Conservation (phyloP, 1,139 yeast genomes). For the Candida gigantensis region DNA sequence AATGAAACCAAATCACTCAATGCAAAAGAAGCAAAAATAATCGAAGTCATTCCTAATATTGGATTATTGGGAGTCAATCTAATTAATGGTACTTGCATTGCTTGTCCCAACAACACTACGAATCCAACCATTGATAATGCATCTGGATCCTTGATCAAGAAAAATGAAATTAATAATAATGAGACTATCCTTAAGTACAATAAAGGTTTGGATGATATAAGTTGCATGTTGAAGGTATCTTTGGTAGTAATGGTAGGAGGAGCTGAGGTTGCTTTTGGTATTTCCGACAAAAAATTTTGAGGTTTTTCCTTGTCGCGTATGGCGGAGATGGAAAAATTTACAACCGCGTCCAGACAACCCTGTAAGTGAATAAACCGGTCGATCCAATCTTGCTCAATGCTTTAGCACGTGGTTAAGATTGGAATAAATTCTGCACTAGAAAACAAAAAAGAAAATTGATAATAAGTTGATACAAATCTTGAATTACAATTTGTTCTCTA, state of each 20-base stretch:
- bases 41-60: constrained; percentile 51
- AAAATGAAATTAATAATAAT: constrained; percentile 50
- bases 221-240: constrained; percentile 43
- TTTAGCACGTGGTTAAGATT: no score
- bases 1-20: constrained; percentile 60
- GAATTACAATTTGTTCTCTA: no score
- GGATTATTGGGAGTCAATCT: constrained; percentile 48
- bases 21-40: constrained; percentile 46
- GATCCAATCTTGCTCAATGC: no score
- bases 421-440: no score
- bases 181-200: constrained; percentile 50
- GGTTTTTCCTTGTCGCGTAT: no score
- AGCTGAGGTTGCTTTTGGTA: not conserved
- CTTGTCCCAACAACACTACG: constrained; percentile 55
- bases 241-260: not conserved
- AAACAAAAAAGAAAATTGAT: no score
- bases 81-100: constrained; percentile 54
- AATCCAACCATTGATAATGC: constrained; percentile 44
- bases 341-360: no score
- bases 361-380: no score
- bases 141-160: constrained; percentile 61
- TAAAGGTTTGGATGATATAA: constrained; percentile 54
- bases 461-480: no score
- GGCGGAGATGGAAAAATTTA: no score
- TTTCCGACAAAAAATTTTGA: no score